Percentiles rank a stretch among this genome's conserved stretches.
These are phyloP conservation scores for Tuctoria greenei DNA, from an alignment of 176 grass and related monocot genomes.

Conservation along the genomic window DNA sequence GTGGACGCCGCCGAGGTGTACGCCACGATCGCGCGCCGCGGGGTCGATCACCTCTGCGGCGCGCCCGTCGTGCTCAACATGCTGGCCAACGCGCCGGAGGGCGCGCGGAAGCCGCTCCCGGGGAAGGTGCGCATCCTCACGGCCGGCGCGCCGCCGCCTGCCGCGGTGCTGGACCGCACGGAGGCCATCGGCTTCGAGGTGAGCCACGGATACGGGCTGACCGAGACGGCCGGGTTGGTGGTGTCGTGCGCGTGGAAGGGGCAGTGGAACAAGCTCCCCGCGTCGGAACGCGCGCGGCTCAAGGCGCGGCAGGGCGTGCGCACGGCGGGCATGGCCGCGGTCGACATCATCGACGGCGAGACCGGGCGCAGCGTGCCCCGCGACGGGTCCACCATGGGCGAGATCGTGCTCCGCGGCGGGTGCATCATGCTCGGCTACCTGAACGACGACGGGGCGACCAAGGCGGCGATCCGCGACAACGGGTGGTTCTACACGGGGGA, in stretches of 20 bases:
- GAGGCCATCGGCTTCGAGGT: conserved; percentile 71
- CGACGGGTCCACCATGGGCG: conserved; percentile 60
- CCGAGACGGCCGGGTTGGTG: conserved; percentile 53
- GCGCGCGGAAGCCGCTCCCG: conserved; percentile 39
- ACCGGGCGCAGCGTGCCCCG: conserved; percentile 53
- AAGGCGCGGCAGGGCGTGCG: conserved; percentile 81
- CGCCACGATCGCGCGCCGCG: conserved; percentile 39
- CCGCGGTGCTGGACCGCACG: conserved; percentile 54
- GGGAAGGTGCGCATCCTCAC: conserved; percentile 57
- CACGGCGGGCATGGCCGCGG: conserved; percentile 40
- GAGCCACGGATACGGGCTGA: conserved; percentile 82
- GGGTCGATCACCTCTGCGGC: conserved; percentile 74
- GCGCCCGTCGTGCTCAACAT: conserved; percentile 92
- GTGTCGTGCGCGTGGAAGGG: conserved; percentile 81
- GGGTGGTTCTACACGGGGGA: conserved; percentile 94
- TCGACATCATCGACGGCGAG: conserved; percentile 49
- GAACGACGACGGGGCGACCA: conserved; percentile 42
- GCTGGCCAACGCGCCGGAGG: conserved; percentile 62
- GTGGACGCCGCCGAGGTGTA: conserved; percentile 51
- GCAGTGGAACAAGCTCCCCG: conserved; percentile 58
- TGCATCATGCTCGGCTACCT: conserved; percentile 72
- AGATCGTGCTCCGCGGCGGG: conserved; percentile 68
- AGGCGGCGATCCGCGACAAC: conserved; percentile 38
- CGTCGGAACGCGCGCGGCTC: conserved; percentile 62
- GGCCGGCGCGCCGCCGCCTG: conserved; percentile 71